Base-by-base conservation (phyloP, 805 yeast species). In the Candida broadrunensis region DNA sequence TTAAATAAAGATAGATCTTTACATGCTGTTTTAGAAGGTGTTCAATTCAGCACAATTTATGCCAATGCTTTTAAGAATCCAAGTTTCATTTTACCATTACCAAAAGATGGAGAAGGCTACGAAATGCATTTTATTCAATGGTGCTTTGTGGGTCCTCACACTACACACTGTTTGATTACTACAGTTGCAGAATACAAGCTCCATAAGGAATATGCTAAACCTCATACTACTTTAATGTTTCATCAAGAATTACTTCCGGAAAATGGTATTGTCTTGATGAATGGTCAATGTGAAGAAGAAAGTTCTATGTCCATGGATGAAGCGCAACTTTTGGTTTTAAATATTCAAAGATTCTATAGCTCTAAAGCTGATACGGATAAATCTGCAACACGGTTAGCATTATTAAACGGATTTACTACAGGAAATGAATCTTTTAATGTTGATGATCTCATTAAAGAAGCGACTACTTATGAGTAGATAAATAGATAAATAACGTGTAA, bases 91-190 rank as follows among this genome's bases (percentile, higher is more conserved):
- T 72, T 93, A 18, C 99, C 99, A 0, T 65, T 93, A 41, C 96
- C 97, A 4, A 79, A 83, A 50, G 79, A 70, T 15, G 44, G 46
- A 19, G 55, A 49, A 11, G 82, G 81, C 43, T 65, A 71, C 54
- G 99, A 93, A 64, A 74, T 93, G 65, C 97, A 93, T 57, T 88
- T 85, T 59, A 80, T 90, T 17, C 98, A 93, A 65, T 93, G 99
- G 99, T 73, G 80, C 15, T 87, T 88, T 59, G 90, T 85, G 12
- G 96, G 91, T 1, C 83, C 86, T 13, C 52, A 80, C 32, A 90
- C 97, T 2, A 72, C 87, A 1, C 97, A 93, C 65, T 88, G 95
- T 57, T 75, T 93, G 76, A 72, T 93, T 52, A 93, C 99, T 2
- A 81, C 97, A 0, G 73, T 93, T 48, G 90, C 93, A 1, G 98